Conservation (phyloP, 2,329 filamentous ascomycete species). For the Lasiodiplodia hormozganensis region DNA sequence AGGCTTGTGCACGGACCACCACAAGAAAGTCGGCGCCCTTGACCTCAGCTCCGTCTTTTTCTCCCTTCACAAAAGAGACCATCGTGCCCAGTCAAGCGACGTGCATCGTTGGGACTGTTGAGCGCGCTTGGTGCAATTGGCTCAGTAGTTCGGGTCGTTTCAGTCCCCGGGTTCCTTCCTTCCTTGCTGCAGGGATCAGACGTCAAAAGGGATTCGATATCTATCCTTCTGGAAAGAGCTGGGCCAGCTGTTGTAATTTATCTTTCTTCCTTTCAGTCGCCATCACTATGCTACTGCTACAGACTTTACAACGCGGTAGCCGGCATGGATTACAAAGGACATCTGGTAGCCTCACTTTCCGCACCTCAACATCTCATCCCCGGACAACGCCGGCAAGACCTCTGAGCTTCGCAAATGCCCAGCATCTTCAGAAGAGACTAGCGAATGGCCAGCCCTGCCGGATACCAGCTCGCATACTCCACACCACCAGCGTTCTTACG, state of each 20-base stretch:
- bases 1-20: slow-evolving; percentile 1
- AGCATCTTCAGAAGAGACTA: neutral
- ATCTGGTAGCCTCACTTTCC: neutral
- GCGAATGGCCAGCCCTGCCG: neutral
- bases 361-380: neutral
- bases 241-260: neutral
- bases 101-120: neutral
- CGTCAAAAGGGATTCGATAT: too few species aligned
- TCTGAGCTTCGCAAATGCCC: neutral
- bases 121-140: neutral
- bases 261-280: too few species aligned
- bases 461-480: slow-evolving; percentile 6
- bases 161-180: too few species aligned
- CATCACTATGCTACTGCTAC: neutral
- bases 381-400: neutral
- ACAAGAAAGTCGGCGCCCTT: neutral
- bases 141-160: too few species aligned
- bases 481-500: slow-evolving; percentile 5
- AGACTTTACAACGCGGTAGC: neutral
- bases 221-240: neutral
- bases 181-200: neutral
- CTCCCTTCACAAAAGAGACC: neutral
- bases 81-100: neutral
- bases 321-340: neutral
- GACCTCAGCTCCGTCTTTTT: neutral